Evolutionary conservation across 495 filamentous ascomycete species (phyloP).

Genomic region (Hypoxylon rickii): DNA sequence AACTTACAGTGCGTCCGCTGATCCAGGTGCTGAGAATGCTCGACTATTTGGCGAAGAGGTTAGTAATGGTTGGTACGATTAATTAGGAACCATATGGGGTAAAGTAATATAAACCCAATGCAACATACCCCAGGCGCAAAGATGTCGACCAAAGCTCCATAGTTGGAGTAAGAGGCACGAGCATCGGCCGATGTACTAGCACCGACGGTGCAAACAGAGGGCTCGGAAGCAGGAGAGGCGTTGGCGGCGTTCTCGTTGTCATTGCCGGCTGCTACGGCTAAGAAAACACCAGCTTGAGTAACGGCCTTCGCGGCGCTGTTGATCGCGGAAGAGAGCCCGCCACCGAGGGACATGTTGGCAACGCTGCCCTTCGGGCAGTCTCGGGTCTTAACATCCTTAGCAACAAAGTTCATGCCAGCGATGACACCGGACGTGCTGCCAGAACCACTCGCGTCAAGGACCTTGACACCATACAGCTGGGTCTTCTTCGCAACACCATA

Average conservation of each 20-base stretch:
- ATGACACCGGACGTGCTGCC: conserved; percentile 55
- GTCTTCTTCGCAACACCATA: conserved; percentile 57
- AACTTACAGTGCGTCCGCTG: conserved; percentile 52
- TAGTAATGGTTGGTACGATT: background rate
- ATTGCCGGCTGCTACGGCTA: conserved; percentile 63
- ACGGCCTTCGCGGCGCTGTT: conserved; percentile 58
- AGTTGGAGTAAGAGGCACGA: conserved; percentile 67
- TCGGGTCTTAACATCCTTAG: conserved; percentile 42
- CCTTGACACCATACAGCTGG: conserved; percentile 54
- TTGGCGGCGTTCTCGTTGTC: conserved; percentile 50
- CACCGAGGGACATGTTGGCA: conserved; percentile 62
- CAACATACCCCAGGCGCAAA: conserved; percentile 57
- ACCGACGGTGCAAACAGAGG: conserved; percentile 64
- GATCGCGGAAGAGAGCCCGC: conserved; percentile 55
- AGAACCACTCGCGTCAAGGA: conserved; percentile 53
- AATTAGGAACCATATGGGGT: background rate
- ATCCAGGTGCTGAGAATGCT: conserved; percentile 62
- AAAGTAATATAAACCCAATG: too few relatives aligned
- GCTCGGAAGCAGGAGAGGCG: conserved; percentile 61
- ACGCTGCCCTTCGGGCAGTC: conserved; percentile 50
- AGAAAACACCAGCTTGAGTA: conserved; percentile 55
- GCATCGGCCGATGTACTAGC: conserved; percentile 53
- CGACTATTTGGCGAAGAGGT: background rate
- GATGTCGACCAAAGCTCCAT: conserved; percentile 63
- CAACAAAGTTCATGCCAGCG: conserved; percentile 55